Conservation (phyloP, 2,329 filamentous ascomycete genomes). For the Leptographium galeiforme region DNA sequence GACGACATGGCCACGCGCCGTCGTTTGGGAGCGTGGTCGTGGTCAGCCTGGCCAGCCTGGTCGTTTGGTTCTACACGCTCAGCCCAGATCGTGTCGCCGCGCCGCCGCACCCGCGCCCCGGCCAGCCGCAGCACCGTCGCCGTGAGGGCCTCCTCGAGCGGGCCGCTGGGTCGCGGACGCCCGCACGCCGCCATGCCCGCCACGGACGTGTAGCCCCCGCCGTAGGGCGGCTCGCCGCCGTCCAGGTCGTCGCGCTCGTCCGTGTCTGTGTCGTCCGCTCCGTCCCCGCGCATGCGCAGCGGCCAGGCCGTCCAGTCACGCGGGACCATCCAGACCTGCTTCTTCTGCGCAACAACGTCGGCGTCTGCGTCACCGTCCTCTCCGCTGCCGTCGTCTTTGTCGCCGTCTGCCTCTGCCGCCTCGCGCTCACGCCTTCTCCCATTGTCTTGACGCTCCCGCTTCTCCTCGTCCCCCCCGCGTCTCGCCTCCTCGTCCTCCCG, state of each 20-base stretch:
- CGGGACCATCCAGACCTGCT: conserved; percentile 32
- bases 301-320: conserved; percentile 80
- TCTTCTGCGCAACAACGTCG: background rate
- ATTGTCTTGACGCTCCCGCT: conserved; percentile 12
- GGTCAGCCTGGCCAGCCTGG: no score
- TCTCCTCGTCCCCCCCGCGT: background rate
- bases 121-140: conserved; percentile 53
- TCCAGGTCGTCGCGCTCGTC: conserved; percentile 20
- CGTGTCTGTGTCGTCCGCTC: conserved; percentile 17
- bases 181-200: conserved; percentile 24
- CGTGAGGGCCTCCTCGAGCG: conserved; percentile 55
- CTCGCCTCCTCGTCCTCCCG: conserved; percentile 13
- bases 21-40: background rate
- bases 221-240: conserved; percentile 15
- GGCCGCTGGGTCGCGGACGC: conserved; percentile 13
- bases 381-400: background rate
- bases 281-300: conserved; percentile 21
- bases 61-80: no score
- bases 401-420: background rate
- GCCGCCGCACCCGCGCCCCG: conserved; percentile 44
- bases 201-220: background rate
- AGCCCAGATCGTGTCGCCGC: background rate
- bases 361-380: background rate
- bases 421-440: background rate
- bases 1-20: conserved; percentile 38